These are phyloP conservation scores for Myriosclerotinia duriaeana DNA, from an alignment of 2,329 filamentous ascomycete species.

Conservation along the genomic window DNA sequence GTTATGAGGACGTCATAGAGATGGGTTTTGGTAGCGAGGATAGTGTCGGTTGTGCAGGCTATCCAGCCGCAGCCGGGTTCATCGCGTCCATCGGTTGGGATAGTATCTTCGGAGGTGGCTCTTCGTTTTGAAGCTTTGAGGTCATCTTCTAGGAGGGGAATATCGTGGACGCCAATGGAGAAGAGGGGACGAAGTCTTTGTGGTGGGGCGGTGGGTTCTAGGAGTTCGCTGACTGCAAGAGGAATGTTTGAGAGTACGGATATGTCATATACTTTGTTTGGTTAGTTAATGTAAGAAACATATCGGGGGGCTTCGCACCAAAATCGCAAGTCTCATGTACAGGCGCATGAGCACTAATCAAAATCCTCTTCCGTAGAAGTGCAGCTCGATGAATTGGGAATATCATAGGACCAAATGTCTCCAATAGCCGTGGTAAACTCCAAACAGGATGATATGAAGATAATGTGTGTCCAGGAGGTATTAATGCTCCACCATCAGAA, in stretches of 20 bases:
- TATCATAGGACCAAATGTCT: constrained; percentile 84
- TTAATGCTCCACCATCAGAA: constrained; percentile 60
- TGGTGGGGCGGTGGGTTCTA: constrained; percentile 61
- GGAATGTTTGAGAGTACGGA: constrained; percentile 92
- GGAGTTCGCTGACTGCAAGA: constrained; percentile 64
- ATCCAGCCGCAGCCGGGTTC: constrained; percentile 72
- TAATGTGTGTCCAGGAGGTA: constrained; percentile 63
- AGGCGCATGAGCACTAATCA: constrained; percentile 83
- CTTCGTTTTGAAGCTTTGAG: constrained; percentile 48
- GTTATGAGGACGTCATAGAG: constrained; percentile 90
- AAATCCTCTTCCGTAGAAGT: constrained; percentile 79
- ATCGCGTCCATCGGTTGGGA: constrained; percentile 43
- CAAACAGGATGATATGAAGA: constrained; percentile 82
- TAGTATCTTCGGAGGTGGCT: constrained; percentile 34
- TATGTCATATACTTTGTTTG: constrained; percentile 77
- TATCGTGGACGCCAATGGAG: constrained; percentile 89
- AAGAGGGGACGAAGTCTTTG: constrained; percentile 81
- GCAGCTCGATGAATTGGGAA: constrained; percentile 90
- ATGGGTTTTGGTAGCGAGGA: constrained; percentile 79
- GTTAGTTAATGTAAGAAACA: constrained; percentile 21
- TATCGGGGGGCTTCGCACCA: constrained; percentile 53
- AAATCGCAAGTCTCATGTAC: constrained; percentile 86
- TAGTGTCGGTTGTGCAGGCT: constrained; percentile 93
- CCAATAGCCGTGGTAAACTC: constrained; percentile 73
- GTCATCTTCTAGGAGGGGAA: constrained; percentile 70